Conservation (phyloP, 2,329 filamentous ascomycete genomes). For the Ophiostoma quercus region DNA sequence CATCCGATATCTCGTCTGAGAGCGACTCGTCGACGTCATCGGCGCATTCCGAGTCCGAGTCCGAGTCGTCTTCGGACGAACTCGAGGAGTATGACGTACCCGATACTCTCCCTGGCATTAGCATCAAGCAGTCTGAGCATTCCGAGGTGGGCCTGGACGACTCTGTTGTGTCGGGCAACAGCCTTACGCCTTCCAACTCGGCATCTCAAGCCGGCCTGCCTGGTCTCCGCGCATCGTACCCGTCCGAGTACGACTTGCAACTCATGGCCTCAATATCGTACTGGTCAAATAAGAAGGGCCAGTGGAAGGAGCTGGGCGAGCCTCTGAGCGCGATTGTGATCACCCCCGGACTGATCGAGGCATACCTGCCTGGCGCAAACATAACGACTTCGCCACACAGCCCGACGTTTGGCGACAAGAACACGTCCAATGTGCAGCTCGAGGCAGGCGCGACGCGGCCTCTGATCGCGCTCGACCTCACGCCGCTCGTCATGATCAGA, state of each 20-base stretch:
- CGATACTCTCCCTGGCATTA: slow-evolving; percentile 54
- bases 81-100: slow-evolving; percentile 57
- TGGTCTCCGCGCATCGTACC: slow-evolving; percentile 48
- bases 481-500: slow-evolving; percentile 81
- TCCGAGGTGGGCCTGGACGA: slow-evolving; percentile 35
- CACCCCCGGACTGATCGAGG: slow-evolving; percentile 54
- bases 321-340: slow-evolving; percentile 53
- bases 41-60: slow-evolving; percentile 49
- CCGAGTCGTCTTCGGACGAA: slow-evolving; percentile 47
- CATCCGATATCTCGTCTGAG: slow-evolving; percentile 62
- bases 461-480: slow-evolving; percentile 72
- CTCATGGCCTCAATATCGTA: slow-evolving; percentile 54
- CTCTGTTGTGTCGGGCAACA: slow-evolving; percentile 49
- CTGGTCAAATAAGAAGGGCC: slow-evolving; percentile 56
- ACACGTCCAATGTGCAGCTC: slow-evolving; percentile 28
- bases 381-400: slow-evolving; percentile 11
- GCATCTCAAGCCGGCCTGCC: slow-evolving; percentile 65
- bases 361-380: slow-evolving; percentile 27
- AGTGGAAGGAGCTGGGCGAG: slow-evolving; percentile 54
- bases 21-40: slow-evolving; percentile 56
- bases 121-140: slow-evolving; percentile 44
- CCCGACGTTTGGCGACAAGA: slow-evolving; percentile 7
- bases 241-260: slow-evolving; percentile 41
- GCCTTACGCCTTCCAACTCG: slow-evolving; percentile 73
- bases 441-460: slow-evolving; percentile 40